phyloP scores from a whole-genome alignment of 1,284 basidiomycete species.

The Apiotrichum veenhuisii region DNA sequence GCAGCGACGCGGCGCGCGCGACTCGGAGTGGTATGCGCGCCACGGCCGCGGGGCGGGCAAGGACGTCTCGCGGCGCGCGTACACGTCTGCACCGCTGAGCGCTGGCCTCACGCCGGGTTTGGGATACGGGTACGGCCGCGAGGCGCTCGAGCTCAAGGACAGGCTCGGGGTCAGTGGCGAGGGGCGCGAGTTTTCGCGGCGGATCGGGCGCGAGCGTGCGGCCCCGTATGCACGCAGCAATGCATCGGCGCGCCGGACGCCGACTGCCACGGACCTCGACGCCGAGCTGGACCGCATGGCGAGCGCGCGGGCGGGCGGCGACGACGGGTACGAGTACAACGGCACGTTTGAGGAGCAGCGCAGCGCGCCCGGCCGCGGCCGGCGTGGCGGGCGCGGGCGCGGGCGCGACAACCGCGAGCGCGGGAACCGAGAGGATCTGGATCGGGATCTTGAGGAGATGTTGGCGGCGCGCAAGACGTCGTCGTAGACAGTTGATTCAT shows the following conservation, averaged over 20 bases:
- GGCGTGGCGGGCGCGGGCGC: slow-evolving; percentile 7
- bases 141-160: slow-evolving; percentile 14
- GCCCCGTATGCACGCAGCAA: slow-evolving; percentile 21
- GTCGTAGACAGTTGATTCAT: too few species aligned
- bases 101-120: not conserved
- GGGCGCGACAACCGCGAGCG: slow-evolving; percentile 13
- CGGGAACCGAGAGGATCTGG: slow-evolving; percentile 33
- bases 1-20: slow-evolving; percentile 26
- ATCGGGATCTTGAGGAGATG: slow-evolving; percentile 29
- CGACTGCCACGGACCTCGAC: slow-evolving; percentile 32
- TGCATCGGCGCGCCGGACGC: too few species aligned
- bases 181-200: slow-evolving; percentile 33
- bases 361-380: too few species aligned
- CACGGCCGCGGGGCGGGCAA: slow-evolving; percentile 41
- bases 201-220: slow-evolving; percentile 29
- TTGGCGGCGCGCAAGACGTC: slow-evolving; percentile 8
- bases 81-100: not conserved
- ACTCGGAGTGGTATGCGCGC: slow-evolving; percentile 38
- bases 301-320: slow-evolving; percentile 12
- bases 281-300: slow-evolving; percentile 38
- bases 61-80: slow-evolving; percentile 22
- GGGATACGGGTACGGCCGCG: slow-evolving; percentile 12
- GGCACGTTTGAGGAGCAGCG: not conserved
- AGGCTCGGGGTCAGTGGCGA: slow-evolving; percentile 22
- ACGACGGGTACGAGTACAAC: slow-evolving; percentile 14